phyloP scores from a whole-genome alignment of 345 rosid genomes.

The Reutealis trisperma region DNA sequence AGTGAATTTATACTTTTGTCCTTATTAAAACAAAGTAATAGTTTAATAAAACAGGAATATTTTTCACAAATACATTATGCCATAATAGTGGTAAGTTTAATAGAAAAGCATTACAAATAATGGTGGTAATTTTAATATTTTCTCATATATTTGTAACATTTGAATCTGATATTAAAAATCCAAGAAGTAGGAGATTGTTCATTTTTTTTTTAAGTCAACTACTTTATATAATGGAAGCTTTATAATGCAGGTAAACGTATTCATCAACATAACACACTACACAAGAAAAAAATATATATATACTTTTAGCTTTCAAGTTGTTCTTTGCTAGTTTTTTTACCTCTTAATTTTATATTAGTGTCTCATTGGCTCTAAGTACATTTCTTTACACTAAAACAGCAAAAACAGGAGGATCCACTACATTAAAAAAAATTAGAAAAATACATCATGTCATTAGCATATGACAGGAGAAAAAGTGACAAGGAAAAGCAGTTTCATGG shows the following conservation, averaged over 20 bases:
- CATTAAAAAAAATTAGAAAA: neutral
- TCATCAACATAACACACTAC: neutral
- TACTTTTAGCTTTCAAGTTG: neutral
- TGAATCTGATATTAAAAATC: neutral
- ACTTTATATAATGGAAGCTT: neutral
- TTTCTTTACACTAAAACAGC: neutral
- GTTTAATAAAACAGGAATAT: no score
- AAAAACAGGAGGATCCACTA: neutral
- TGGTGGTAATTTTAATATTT: no score
- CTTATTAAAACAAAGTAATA: no score
- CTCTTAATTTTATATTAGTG: neutral
- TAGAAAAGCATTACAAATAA: no score
- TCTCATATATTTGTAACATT: neutral
- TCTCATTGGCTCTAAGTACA: slow-evolving; percentile 8
- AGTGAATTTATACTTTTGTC: no score
- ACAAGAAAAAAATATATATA: neutral
- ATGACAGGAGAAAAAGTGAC: slow-evolving; percentile 4
- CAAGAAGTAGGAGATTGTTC: neutral
- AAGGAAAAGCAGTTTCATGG: slow-evolving; percentile 19
- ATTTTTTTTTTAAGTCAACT: slow-evolving; percentile 18
- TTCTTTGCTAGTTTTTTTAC: no score
- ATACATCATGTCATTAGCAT: neutral
- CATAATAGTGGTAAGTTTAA: no score
- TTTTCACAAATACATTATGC: no score
- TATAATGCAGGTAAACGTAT: slow-evolving; percentile 22